phyloP scores from a whole-genome alignment of 192 early-diverging fungal genomes.

The Coemansia guatemalensis region DNA sequence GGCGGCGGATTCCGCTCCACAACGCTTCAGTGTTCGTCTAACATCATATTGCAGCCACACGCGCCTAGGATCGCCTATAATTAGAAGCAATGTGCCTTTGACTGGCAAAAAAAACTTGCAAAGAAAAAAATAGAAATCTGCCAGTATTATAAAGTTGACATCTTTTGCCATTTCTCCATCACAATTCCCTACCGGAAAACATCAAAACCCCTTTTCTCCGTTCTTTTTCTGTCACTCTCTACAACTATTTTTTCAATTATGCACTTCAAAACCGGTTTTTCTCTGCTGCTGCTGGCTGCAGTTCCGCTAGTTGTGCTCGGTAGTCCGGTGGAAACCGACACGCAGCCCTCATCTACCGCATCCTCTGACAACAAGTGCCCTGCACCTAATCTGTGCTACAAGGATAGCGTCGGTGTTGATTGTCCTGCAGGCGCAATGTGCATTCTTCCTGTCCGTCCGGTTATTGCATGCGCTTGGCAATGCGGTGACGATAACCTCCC shows the following conservation, averaged over 20 bases:
- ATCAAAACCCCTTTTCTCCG: no score
- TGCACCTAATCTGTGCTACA: constrained; percentile 23
- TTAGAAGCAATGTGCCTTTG: no score
- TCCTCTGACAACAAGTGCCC: constrained; percentile 10
- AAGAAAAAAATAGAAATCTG: no score
- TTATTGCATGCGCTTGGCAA: constrained; percentile 29
- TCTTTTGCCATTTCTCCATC: no score
- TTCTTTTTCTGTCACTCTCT: no score
- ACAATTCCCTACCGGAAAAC: no score
- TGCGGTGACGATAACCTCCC: constrained; percentile 14
- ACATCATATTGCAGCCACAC: no score
- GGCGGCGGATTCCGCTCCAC: background rate
- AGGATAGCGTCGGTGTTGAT: background rate
- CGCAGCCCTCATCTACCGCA: background rate
- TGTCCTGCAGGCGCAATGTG: constrained; percentile 19
- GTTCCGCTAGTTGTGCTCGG: background rate
- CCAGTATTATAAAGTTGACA: no score
- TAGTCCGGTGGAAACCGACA: no score
- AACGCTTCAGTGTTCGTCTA: background rate
- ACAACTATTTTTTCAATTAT: no score
- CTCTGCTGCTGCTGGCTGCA: background rate
- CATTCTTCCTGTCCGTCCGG: constrained; percentile 6
- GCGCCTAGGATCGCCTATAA: no score
- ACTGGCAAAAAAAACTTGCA: no score
- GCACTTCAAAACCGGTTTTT: background rate